Base-by-base conservation (phyloP, 2,329 filamentous ascomycete species). In the Talaromyces sp. region DNA sequence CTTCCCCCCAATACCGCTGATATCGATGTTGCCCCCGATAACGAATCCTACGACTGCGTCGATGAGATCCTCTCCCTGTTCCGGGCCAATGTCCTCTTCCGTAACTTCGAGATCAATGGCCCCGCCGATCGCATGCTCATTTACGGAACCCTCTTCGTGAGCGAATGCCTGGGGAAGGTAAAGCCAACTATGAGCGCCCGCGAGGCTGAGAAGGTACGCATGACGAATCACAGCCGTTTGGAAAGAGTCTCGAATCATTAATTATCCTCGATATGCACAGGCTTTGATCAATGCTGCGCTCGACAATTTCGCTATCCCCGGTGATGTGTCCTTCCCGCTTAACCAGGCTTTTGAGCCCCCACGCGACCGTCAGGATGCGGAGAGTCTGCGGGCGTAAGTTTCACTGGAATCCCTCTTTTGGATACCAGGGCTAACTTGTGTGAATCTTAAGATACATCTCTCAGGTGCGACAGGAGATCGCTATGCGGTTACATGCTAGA, bases 51-150 rank as follows among this genome's bases (percentile, higher is more conserved):
- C 81, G 94, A 99, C 79, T 90, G 94, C 57, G 84, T 97, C 50
- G 94, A 99, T 77, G 94, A 99, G 80, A 86, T 95, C 47, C 83
- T 99, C 50, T 83, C 87, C 11, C 84, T 97, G 45, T 99, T 97
- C 83, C 90, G 94, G 61, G 93, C 94, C 67, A 97, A 99, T 80
- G 97, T 93, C 55, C 93, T 99, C 77, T 99, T 97, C 83, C 89
- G 94, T 68, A 99, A 97, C 82, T 99, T 99, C 68, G 94, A 97
- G 81, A 96, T 97, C 79, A 93, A 96, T 77, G 94, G 94, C 13
- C 89, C 91, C 22, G 93, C 94, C 53, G 94, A 99, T 77, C 85
- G 94, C 36, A 86, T 97, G 68, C 82, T 99, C 63, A 92, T 97
- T 69, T 99, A 99, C 78, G 93, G 93, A 58, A 99, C 97, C 72